A percentile compares a stretch with the other conserved stretches of the same genome.
phyloP scores from a whole-genome alignment of 345 rosid genomes.

The Linum lewisii region DNA sequence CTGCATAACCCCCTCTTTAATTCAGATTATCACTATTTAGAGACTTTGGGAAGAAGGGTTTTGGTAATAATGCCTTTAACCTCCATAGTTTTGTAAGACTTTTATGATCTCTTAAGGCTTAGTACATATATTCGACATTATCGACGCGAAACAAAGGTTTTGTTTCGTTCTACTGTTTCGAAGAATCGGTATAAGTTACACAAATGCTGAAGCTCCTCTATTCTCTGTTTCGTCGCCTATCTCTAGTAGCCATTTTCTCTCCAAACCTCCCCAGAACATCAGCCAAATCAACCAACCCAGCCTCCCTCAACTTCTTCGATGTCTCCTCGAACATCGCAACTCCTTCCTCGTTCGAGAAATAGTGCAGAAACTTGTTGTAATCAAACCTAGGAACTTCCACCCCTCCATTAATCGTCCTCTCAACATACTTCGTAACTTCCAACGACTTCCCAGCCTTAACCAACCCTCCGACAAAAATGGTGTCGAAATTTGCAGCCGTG shows the following conservation, averaged over 20 bases:
- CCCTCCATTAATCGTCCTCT: slow-evolving; percentile 57
- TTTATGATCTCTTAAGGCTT: too few relatives aligned
- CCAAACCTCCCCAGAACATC: slow-evolving; percentile 72
- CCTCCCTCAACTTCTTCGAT: slow-evolving; percentile 55
- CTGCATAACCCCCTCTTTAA: too few relatives aligned
- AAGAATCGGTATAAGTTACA: too few relatives aligned
- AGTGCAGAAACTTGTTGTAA: slow-evolving; percentile 74
- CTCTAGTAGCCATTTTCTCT: slow-evolving; percentile 78
- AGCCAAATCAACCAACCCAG: slow-evolving; percentile 65
- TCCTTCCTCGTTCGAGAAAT: slow-evolving; percentile 69
- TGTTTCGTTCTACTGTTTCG: too few relatives aligned
- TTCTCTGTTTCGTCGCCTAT: slow-evolving; percentile 56
- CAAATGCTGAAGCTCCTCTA: too few relatives aligned
- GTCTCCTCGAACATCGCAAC: slow-evolving; percentile 60
- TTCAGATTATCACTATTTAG: too few relatives aligned
- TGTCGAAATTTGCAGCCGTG: slow-evolving; percentile 63
- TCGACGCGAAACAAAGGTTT: too few relatives aligned
- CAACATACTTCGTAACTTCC: slow-evolving; percentile 69
- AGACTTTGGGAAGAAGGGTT: too few relatives aligned
- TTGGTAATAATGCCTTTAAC: too few relatives aligned
- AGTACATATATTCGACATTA: too few relatives aligned
- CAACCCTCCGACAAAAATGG: slow-evolving; percentile 84
- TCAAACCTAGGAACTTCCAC: slow-evolving; percentile 77
- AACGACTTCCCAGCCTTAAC: slow-evolving; percentile 66
- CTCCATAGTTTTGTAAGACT: too few relatives aligned